Conservation (phyloP, 208 protist genomes). For the Blastocrithidia nonstop region DNA sequence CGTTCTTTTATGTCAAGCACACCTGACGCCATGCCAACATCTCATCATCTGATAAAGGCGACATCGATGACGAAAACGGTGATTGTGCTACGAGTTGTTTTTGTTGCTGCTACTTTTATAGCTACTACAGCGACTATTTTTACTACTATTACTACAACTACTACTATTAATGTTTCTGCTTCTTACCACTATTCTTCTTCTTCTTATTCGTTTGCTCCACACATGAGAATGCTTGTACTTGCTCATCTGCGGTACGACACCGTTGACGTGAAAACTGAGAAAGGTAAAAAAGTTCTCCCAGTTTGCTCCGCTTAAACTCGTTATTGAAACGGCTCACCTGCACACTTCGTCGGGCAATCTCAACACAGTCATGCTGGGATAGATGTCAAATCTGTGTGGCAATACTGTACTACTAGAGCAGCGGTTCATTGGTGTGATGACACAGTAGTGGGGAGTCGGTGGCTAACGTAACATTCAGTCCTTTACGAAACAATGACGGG, state of each 20-base stretch:
- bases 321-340: constrained; percentile 73
- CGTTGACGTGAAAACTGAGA: too few species aligned
- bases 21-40: too few species aligned
- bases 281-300: constrained; percentile 77
- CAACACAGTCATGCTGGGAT: constrained; percentile 81
- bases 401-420: constrained; percentile 88
- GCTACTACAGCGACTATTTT: too few species aligned
- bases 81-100: constrained; percentile 66
- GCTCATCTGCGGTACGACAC: too few species aligned
- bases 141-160: too few species aligned
- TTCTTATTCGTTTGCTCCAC: too few species aligned
- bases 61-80: too few species aligned
- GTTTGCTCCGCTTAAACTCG: constrained; percentile 62
- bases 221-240: too few species aligned
- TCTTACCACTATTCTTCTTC: too few species aligned
- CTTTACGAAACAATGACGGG: constrained; percentile 86
- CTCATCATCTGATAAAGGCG: too few species aligned
- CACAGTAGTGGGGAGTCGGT: constrained; percentile 93
- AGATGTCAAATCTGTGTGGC: constrained; percentile 89
- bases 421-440: constrained; percentile 93
- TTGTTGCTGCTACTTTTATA: constrained; percentile 75
- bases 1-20: too few species aligned
- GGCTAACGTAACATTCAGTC: constrained; percentile 94
- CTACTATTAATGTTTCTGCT: too few species aligned
- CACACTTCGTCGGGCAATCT: constrained; percentile 85